phyloP scores from a whole-genome alignment of 495 filamentous ascomycete species.

The Penicillium taxi region DNA sequence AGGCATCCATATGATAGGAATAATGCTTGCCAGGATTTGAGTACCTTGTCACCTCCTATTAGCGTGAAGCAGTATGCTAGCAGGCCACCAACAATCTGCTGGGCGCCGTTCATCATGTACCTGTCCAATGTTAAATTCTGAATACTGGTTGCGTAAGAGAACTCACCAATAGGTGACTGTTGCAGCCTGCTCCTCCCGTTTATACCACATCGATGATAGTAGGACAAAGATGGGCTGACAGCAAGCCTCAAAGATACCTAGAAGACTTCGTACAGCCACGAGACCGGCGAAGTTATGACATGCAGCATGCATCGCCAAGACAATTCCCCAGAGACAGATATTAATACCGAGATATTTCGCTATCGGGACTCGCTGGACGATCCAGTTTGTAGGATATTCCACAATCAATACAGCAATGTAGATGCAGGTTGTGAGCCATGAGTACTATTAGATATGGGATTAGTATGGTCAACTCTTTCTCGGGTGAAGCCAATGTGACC shows the following conservation, averaged over 20 bases:
- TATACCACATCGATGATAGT: constrained; percentile 67
- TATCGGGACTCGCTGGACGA: constrained; percentile 53
- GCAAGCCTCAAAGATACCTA: constrained; percentile 62
- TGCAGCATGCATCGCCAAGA: constrained; percentile 51
- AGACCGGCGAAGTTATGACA: constrained; percentile 50
- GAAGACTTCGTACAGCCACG: constrained; percentile 49
- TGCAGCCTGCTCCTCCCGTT: constrained; percentile 55
- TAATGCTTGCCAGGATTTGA: constrained; percentile 52
- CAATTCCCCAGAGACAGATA: constrained; percentile 52
- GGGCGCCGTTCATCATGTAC: constrained; percentile 61
- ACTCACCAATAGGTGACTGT: constrained; percentile 58
- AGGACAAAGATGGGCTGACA: constrained; percentile 53
- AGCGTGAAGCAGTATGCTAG: constrained; percentile 53
- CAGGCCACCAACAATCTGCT: constrained; percentile 48
- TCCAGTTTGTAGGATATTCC: constrained; percentile 51
- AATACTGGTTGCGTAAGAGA: background rate
- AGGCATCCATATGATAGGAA: constrained; percentile 50
- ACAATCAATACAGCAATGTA: constrained; percentile 47
- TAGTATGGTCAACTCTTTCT: background rate
- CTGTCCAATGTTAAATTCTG: constrained; percentile 14
- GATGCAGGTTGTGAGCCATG: constrained; percentile 48
- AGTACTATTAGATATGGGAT: constrained; percentile 27
- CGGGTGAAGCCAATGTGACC: no score
- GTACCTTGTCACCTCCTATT: constrained; percentile 30
- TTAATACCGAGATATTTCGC: constrained; percentile 55